Evolutionary conservation across 2,329 filamentous ascomycete species (phyloP), one percentile per base, ranked within the genome.

Genomic region (Aureobasidium vineae): DNA sequence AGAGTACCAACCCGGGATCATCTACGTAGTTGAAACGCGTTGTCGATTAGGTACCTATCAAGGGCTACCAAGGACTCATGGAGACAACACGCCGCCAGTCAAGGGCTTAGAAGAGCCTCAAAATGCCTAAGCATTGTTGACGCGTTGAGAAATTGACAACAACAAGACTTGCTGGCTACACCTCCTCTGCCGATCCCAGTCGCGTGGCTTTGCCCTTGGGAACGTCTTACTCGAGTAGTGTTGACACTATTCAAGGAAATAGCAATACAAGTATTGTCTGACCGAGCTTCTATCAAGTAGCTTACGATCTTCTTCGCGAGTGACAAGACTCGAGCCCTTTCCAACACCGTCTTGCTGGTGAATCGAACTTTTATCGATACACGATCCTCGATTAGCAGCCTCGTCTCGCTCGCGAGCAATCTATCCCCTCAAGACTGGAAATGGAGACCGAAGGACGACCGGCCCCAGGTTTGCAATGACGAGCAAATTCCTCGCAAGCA

Each of bases 371-470:
- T 6, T 28, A 26, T 28, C 31, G 38, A 47, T 26, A 19, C 8
- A 13, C 33, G 57, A 38, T 61, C 43, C 28, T 49, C 41, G 57
- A 47, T 61, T 21, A 26, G 16, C 31, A 38, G 19, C 26, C n/a
- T 49, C n/a, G 3, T 49, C n/a, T 38, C 28, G 26, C 28, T 47
- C 43, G 57, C 43, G 43, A 61, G 57, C 43, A 61, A 49, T 36
- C 11, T 49, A 10, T 61, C 31, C 13, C 28, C 13, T 26, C 31
- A 6, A 38, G 3, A 33, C 36, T 13, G 2, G 16, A 11, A 5
- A 33, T 38, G 57, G 57, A 26, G 41, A 47, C 57, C 57, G 57
- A 61, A 61, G 57, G 41, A 61, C 41, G 41, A 47, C 57, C 57
- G 57, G 57, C 13, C 43, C 41, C 57, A 28, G 41, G 57, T 19